phyloP scores from a whole-genome alignment of 805 yeast genomes.

The Priceomyces fermenticarens region DNA sequence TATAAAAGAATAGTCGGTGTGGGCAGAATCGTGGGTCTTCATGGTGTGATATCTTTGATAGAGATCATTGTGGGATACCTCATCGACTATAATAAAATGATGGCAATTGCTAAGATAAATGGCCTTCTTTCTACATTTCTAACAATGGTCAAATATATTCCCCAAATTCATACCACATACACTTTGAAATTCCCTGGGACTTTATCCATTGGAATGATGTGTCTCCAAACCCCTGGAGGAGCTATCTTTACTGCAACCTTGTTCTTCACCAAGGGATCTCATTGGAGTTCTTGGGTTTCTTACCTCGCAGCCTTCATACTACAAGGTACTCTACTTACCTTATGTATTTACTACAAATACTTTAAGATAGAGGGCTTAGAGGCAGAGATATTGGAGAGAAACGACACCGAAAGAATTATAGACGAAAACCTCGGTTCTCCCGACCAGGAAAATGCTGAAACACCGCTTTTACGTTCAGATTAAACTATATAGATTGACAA shows the following conservation, averaged over 20 bases:
- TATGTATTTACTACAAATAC: slow-evolving; percentile 57
- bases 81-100: slow-evolving; percentile 19
- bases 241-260: slow-evolving; percentile 73
- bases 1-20: slow-evolving; percentile 38
- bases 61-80: slow-evolving; percentile 33
- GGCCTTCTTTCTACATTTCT: slow-evolving; percentile 65
- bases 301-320: slow-evolving; percentile 67
- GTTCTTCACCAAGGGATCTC: slow-evolving; percentile 67
- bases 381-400: slow-evolving; percentile 25
- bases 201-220: slow-evolving; percentile 75
- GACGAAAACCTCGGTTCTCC: slow-evolving; percentile 20
- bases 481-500: no score
- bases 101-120: slow-evolving; percentile 50
- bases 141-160: slow-evolving; percentile 71
- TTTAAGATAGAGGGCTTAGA: slow-evolving; percentile 19
- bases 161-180: slow-evolving; percentile 74
- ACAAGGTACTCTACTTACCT: slow-evolving; percentile 57
- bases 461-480: not conserved
- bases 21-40: slow-evolving; percentile 40
- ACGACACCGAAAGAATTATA: slow-evolving; percentile 27
- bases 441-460: not conserved
- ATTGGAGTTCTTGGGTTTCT: slow-evolving; percentile 87
- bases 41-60: slow-evolving; percentile 28
- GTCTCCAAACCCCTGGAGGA: slow-evolving; percentile 89
- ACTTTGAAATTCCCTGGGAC: slow-evolving; percentile 74